phyloP scores from a whole-genome alignment of 2,329 filamentous ascomycete species.

The Ceratocystis lukuohia region DNA sequence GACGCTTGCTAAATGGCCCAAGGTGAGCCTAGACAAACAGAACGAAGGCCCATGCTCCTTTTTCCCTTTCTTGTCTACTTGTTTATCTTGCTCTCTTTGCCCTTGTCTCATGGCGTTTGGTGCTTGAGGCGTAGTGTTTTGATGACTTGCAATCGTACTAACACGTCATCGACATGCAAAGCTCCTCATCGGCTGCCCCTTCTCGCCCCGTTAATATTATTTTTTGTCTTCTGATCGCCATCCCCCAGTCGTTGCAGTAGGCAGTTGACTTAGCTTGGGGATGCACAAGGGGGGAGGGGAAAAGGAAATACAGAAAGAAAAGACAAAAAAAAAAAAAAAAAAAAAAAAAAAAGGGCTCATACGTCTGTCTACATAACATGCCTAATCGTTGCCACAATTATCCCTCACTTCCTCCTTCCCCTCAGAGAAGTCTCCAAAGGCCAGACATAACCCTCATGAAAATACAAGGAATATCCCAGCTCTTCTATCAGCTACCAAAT shows the following conservation, averaged over 20 bases:
- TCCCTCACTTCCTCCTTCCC: background rate
- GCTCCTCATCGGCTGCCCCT: background rate
- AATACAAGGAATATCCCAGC: background rate
- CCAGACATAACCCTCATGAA: background rate
- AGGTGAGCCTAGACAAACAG: background rate
- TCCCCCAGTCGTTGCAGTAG: background rate
- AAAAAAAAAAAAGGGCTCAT: background rate
- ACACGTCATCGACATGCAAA: background rate
- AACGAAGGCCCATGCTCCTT: constrained; percentile 5
- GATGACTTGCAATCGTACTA: background rate
- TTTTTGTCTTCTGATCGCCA: background rate
- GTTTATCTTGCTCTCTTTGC: background rate
- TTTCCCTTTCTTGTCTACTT: background rate
- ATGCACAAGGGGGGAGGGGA: background rate
- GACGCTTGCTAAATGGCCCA: background rate
- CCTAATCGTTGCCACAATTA: background rate
- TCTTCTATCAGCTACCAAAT: background rate
- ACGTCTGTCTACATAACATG: background rate
- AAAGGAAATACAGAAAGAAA: background rate
- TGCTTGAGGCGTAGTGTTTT: background rate
- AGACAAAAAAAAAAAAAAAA: background rate
- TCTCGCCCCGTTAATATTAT: background rate
- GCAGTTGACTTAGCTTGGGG: background rate
- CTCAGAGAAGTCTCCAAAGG: background rate
- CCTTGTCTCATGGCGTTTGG: background rate